A percentile compares a stretch with the other conserved stretches of the same genome.
phyloP scores from a whole-genome alignment of 495 filamentous ascomycete species.

The Penicillium subrubescens region DNA sequence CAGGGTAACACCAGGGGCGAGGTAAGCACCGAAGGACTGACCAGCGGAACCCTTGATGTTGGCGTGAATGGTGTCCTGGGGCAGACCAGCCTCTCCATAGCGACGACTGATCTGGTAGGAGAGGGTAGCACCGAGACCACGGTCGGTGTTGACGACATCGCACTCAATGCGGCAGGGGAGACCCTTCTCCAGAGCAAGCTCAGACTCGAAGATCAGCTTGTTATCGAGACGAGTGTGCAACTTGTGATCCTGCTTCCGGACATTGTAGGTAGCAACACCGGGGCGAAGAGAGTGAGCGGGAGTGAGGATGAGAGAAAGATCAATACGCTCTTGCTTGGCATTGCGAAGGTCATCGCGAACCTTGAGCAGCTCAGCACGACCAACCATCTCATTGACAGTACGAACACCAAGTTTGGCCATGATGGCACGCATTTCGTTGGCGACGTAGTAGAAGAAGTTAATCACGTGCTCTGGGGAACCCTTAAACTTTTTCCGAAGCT shows the following conservation, averaged over 20 bases:
- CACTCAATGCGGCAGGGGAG: slow-evolving; percentile 94
- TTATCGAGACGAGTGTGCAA: slow-evolving; percentile 96
- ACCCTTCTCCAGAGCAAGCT: slow-evolving; percentile 95
- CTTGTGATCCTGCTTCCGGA: slow-evolving; percentile 95
- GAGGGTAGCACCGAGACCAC: slow-evolving; percentile 89
- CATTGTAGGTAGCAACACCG: slow-evolving; percentile 97
- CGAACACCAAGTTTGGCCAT: slow-evolving; percentile 97
- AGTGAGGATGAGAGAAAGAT: slow-evolving; percentile 93
- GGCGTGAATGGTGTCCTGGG: slow-evolving; percentile 93
- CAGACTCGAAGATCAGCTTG: slow-evolving; percentile 96
- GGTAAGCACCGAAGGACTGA: slow-evolving; percentile 95
- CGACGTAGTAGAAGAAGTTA: slow-evolving; percentile 99
- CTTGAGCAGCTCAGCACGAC: slow-evolving; percentile 83
- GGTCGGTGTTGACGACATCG: slow-evolving; percentile 98
- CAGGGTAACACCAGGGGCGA: slow-evolving; percentile 92
- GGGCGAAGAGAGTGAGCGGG: slow-evolving; percentile 93
- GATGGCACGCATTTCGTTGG: slow-evolving; percentile 96
- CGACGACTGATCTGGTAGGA: slow-evolving; percentile 96
- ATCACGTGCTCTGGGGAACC: slow-evolving; percentile 97
- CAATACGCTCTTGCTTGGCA: slow-evolving; percentile 89
- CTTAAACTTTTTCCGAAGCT: slow-evolving; percentile 91
- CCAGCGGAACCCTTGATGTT: slow-evolving; percentile 99
- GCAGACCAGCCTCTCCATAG: slow-evolving; percentile 88
- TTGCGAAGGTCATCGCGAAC: slow-evolving; percentile 87
- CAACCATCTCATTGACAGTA: slow-evolving; percentile 98